These are phyloP conservation scores for Debaryomyces robertsiae DNA, from an alignment of 1,139 yeast genomes.

Conservation along the genomic window DNA sequence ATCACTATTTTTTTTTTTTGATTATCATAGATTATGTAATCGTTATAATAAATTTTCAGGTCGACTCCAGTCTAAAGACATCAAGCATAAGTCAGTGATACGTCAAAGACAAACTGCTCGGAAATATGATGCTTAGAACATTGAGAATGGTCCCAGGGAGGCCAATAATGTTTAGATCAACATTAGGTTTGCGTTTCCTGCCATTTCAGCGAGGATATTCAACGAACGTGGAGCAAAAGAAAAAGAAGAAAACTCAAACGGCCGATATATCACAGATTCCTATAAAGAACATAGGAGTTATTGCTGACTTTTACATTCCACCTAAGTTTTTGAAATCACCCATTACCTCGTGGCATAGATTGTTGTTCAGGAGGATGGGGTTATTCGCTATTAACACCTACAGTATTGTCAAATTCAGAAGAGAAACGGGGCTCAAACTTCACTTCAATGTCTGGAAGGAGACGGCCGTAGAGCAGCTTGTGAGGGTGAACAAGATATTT, in stretches of 20 bases:
- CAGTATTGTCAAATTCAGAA: slow-evolving; percentile 42
- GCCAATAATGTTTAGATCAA: slow-evolving; percentile 1
- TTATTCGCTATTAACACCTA: slow-evolving; percentile 47
- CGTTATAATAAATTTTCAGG: too few species aligned
- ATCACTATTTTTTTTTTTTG: slow-evolving; percentile 5
- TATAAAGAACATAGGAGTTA: slow-evolving; percentile 41
- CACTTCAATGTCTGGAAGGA: slow-evolving; percentile 50
- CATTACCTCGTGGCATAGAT: slow-evolving; percentile 40
- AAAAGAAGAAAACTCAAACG: slow-evolving; percentile 20
- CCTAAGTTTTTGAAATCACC: slow-evolving; percentile 38
- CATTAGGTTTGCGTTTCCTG: slow-evolving; percentile 1
- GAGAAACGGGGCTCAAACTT: slow-evolving; percentile 42
- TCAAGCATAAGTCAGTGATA: not conserved
- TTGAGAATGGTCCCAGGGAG: not conserved
- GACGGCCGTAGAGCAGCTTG: slow-evolving; percentile 43
- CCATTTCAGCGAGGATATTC: slow-evolving; percentile 9
- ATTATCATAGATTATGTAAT: slow-evolving; percentile 2
- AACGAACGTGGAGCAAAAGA: slow-evolving; percentile 20
- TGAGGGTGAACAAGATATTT: slow-evolving; percentile 45
- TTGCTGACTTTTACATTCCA: slow-evolving; percentile 49
- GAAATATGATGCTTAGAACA: not conserved
- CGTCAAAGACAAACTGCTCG: too few species aligned
- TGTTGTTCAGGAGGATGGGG: slow-evolving; percentile 42
- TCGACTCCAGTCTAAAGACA: slow-evolving; percentile 2
- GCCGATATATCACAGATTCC: slow-evolving; percentile 45